Evolutionary conservation across 2,329 filamentous ascomycete genomes (phyloP), one percentile per base, ranked within the genome.

Genomic region (Fusarium sp.): DNA sequence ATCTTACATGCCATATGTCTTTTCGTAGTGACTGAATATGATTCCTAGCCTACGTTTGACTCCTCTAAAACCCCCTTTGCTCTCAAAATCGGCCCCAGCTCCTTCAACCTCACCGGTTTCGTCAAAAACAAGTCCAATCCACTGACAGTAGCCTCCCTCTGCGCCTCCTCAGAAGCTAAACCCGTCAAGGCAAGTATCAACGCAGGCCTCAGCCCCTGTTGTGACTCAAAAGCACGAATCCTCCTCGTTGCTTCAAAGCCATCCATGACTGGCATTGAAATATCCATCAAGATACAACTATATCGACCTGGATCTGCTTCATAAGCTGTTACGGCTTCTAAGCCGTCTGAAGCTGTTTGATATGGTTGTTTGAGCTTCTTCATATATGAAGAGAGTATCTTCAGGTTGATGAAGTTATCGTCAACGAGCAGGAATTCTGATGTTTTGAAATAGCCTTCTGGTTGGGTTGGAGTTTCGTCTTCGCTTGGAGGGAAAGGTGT

Each of bases 211-310:
- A 86, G 73, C 1, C 80, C 78, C 9, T 81, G 74, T 1, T 84
- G 79, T 6, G 80, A 77, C 72, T 89, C 88, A 37, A 85, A 80
- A 2, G 82, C 80, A 2, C 87, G 81, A 17, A 89, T 88, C n/a
- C 80, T 78, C 2, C 83, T 78, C 3, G 86, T 87, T 0, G 85
- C 83, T 18, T 85, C 84, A 5, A 87, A 82, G 0, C 86, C 86
- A 65, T 89, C 84, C 74, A 89, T 85, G 5, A 88, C 77, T 0
- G 88, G 88, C 88, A 90, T 89, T 58, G 83, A 87, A 3, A 89
- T 84, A 68, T 89, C 87, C 74, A 83, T 84, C 7, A 84, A 67
- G 1, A 84, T 67, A 53, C 77, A 80, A 1, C 62, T 64, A 27
- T 75, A 82, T 1, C 73, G 55, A 0, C 69, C 68, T 0, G 75